Evolutionary conservation across 495 filamentous ascomycete species (phyloP), one percentile per base, ranked within the genome.

Genomic region (Chaetomidium leptoderma): DNA sequence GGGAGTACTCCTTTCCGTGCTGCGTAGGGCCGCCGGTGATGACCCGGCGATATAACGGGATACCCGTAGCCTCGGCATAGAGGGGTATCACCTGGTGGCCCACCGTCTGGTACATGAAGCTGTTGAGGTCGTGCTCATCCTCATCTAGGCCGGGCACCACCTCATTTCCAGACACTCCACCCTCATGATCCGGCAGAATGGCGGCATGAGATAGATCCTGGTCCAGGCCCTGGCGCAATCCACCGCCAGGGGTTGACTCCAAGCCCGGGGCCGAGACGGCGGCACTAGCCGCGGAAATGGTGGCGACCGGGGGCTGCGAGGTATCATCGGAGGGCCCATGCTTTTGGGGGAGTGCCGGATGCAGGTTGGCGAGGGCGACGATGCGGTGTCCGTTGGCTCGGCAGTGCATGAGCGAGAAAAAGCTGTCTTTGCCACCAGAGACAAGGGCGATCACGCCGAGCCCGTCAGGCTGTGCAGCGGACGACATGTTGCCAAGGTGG

Each of bases 21-120:
- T 91, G 83, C 21, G 87, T 76, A 0, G 88, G 87, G 3, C 67
- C 72, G 37, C 90, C 92, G 3, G 61, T 63, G 66, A 97, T 97
- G 21, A 80, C 73, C 46, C 79, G 81, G 14, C 92, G 84, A 69
- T 91, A 95, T 2, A 96, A 77, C 10, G 92, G 92, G 30, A 96
- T 73, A 2, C 76, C 79, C 4, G 96, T 83, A 2, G 89, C 90
- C 30, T 80, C 63, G 57, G 85, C 83, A 69, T 96, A 97, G 19
- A 95, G 80, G 6, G 92, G 93, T 47, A 97, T 87, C 19, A 97
- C 73, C 51, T 78, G 77, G 73, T 97, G 92, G 37, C 93, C 93
- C 50, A 95, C 88, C 1, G 95, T 97, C 76, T 98, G 93, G 79
- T 97, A 98, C 93, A 98, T 97, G 83, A 90, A 96, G 78, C 90